phyloP scores from a whole-genome alignment of 176 grass and related monocot species.

The barley (Hordeum vulgare) region DNA sequence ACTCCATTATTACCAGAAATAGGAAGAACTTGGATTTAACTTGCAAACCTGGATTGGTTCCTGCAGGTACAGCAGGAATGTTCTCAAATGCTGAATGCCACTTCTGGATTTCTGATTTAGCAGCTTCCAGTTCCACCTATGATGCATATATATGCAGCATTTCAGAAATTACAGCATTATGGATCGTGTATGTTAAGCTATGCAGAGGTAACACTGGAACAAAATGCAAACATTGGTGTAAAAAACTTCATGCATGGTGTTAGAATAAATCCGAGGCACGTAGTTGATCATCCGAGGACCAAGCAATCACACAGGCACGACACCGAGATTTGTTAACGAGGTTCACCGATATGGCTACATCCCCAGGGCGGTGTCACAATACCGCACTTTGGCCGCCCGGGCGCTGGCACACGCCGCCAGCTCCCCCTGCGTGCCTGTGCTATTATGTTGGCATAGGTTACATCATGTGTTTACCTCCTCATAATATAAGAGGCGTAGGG shows the following conservation, averaged over 20 bases:
- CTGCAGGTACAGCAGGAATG: constrained; percentile 56
- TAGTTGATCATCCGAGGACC: too few species aligned
- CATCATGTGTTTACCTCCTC: too few species aligned
- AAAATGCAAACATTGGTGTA: not conserved
- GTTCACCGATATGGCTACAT: too few species aligned
- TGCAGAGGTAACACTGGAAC: not conserved
- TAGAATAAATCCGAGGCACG: too few species aligned
- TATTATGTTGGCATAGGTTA: too few species aligned
- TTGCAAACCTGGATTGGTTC: constrained; percentile 59
- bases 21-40: constrained; percentile 2
- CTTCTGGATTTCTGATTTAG: constrained; percentile 89
- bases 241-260: not conserved
- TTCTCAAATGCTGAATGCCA: constrained; percentile 92
- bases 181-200: not conserved
- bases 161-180: not conserved
- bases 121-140: constrained; percentile 65
- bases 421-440: too few species aligned
- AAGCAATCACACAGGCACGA: too few species aligned
- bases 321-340: too few species aligned
- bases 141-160: constrained; percentile 13
- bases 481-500: too few species aligned
- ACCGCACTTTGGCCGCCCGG: too few species aligned
- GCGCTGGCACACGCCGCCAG: too few species aligned
- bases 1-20: not conserved
- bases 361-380: too few species aligned